Evolutionary conservation across 805 yeast genomes (phyloP).

Genomic region (Zygosaccharomyces pseudorouxii): DNA sequence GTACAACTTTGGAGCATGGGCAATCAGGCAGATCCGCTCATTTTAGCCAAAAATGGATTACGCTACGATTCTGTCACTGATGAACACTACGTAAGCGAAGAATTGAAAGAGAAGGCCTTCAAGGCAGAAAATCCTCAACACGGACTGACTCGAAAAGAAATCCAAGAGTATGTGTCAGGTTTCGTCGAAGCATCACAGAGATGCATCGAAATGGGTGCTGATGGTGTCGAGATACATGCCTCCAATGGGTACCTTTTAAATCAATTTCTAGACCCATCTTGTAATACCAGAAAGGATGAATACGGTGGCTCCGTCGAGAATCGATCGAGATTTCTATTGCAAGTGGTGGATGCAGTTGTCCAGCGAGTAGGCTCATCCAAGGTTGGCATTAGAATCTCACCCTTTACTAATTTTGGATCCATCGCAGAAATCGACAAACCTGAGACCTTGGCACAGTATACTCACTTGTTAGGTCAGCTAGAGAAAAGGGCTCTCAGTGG

Average conservation of each 20-base stretch:
- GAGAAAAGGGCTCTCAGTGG: conserved; percentile 38
- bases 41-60: conserved; percentile 35
- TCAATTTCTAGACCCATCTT: conserved; percentile 47
- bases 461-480: conserved; percentile 40
- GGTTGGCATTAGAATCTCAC: conserved; percentile 46
- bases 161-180: conserved; percentile 39
- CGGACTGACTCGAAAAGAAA: conserved; percentile 28
- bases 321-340: conserved; percentile 42
- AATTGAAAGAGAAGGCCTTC: conserved; percentile 33
- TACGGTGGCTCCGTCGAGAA: conserved; percentile 52
- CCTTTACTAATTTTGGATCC: conserved; percentile 40
- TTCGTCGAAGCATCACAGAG: conserved; percentile 43
- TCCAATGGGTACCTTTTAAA: conserved; percentile 62
- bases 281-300: conserved; percentile 45
- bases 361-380: conserved; percentile 49
- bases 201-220: conserved; percentile 37
- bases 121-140: conserved; percentile 32
- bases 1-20: conserved; percentile 52
- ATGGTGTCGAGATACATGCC: conserved; percentile 60
- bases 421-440: conserved; percentile 36
- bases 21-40: conserved; percentile 38
- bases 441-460: conserved; percentile 37
- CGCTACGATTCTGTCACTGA: conserved; percentile 40
- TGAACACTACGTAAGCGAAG: conserved; percentile 33
- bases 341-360: conserved; percentile 46